Evolutionary conservation across 2,329 filamentous ascomycete genomes (phyloP).

Genomic region (Colletotrichum liriopes): DNA sequence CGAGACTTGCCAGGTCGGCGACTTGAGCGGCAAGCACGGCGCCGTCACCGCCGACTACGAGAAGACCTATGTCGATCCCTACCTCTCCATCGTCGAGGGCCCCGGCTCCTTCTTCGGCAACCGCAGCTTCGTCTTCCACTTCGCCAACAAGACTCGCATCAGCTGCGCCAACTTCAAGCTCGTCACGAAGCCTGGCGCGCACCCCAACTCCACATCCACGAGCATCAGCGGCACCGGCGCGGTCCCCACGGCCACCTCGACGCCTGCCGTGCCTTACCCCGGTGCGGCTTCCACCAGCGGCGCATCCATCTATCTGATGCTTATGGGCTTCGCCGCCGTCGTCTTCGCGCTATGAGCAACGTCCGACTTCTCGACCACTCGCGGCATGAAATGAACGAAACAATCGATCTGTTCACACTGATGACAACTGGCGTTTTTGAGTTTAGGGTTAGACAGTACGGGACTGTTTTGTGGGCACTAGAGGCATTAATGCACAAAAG

Average conservation of each 20-base stretch:
- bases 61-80: slow-evolving; percentile 69
- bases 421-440: slow-evolving; percentile 4
- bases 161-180: slow-evolving; percentile 74
- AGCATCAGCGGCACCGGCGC: slow-evolving; percentile 5
- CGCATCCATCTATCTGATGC: slow-evolving; percentile 29
- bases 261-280: slow-evolving; percentile 24
- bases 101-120: slow-evolving; percentile 75
- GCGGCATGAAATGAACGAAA: background rate
- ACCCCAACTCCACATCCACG: slow-evolving; percentile 38
- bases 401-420: background rate
- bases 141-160: slow-evolving; percentile 74
- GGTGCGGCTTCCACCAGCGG: slow-evolving; percentile 40
- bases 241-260: background rate
- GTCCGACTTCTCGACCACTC: background rate
- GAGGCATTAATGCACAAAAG: slow-evolving; percentile 21
- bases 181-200: slow-evolving; percentile 43
- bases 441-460: slow-evolving; percentile 3
- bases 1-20: slow-evolving; percentile 81
- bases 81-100: slow-evolving; percentile 67
- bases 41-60: slow-evolving; percentile 65
- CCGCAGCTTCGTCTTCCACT: slow-evolving; percentile 76
- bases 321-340: slow-evolving; percentile 45
- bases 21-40: slow-evolving; percentile 83
- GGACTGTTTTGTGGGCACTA: background rate
- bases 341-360: slow-evolving; percentile 44